A percentile compares a stretch with the other conserved stretches of the same genome.
These are phyloP conservation scores for Epichloe coenophiala DNA, from an alignment of 2,329 filamentous ascomycete species.

Conservation along the genomic window DNA sequence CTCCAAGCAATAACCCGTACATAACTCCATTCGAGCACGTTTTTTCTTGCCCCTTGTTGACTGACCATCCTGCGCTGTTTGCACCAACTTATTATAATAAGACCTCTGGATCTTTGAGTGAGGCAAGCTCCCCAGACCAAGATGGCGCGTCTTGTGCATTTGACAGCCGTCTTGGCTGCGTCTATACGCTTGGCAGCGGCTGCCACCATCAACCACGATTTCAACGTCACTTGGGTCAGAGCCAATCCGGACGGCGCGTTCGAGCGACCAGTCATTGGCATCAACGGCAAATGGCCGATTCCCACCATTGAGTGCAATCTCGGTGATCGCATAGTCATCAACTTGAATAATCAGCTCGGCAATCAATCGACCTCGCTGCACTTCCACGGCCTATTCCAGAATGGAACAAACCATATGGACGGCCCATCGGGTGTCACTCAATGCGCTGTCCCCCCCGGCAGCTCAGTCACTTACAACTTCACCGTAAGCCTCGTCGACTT, in stretches of 20 bases:
- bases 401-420: conserved; percentile 57
- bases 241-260: conserved; percentile 58
- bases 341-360: conserved; percentile 43
- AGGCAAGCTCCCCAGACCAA: not conserved
- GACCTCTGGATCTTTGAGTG: not conserved
- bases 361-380: conserved; percentile 51
- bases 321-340: conserved; percentile 48
- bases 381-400: conserved; percentile 61
- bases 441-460: conserved; percentile 53
- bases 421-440: conserved; percentile 54
- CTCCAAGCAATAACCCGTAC: no score
- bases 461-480: conserved; percentile 57
- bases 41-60: not conserved
- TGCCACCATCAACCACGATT: conserved; percentile 45
- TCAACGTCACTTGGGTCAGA: conserved; percentile 57
- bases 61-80: not conserved
- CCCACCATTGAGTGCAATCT: conserved; percentile 49
- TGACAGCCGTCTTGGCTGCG: conserved; percentile 7
- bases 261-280: conserved; percentile 55
- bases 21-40: no score
- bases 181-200: conserved; percentile 12
- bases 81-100: not conserved
- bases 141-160: conserved; percentile 9
- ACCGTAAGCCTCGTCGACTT: conserved; percentile 27
- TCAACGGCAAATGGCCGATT: conserved; percentile 66